These are phyloP conservation scores for Ganoderma lucidum DNA, from an alignment of 1,284 basidiomycete species.

Conservation along the genomic window DNA sequence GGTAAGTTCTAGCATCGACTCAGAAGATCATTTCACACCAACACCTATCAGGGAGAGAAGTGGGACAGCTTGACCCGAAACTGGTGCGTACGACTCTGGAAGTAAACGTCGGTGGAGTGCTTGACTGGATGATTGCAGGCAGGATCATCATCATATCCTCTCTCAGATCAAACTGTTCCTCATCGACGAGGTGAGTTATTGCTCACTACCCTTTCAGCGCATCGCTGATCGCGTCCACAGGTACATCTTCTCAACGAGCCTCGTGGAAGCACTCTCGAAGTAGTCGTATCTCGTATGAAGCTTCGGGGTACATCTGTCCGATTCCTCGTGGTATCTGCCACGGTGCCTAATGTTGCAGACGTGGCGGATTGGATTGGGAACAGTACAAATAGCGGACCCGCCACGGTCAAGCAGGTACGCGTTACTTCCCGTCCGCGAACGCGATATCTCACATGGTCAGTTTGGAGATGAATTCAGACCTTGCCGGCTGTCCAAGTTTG, in stretches of 20 bases:
- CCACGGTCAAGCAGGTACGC: conserved; percentile 77
- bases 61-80: conserved; percentile 92
- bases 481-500: conserved; percentile 79
- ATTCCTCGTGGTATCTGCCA: conserved; percentile 92
- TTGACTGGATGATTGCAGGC: conserved; percentile 51
- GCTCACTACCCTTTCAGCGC: neutral
- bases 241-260: conserved; percentile 93
- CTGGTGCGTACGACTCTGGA: conserved; percentile 54
- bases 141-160: conserved; percentile 70
- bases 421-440: neutral
- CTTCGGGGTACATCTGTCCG: conserved; percentile 73
- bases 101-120: neutral
- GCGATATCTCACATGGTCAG: conserved; percentile 48
- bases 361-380: conserved; percentile 90
- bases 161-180: conserved; percentile 80
- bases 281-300: conserved; percentile 94
- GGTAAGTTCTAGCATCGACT: conserved; percentile 45
- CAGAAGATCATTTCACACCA: too few relatives aligned
- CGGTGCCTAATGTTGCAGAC: conserved; percentile 93
- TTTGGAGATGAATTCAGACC: conserved; percentile 93
- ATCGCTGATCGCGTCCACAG: conserved; percentile 47
- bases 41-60: conserved; percentile 82
- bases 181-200: conserved; percentile 84
- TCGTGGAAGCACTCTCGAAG: conserved; percentile 92
- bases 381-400: conserved; percentile 53